Base-by-base conservation (phyloP, 495 filamentous ascomycete genomes). In the Saxophila tyrrhenica region DNA sequence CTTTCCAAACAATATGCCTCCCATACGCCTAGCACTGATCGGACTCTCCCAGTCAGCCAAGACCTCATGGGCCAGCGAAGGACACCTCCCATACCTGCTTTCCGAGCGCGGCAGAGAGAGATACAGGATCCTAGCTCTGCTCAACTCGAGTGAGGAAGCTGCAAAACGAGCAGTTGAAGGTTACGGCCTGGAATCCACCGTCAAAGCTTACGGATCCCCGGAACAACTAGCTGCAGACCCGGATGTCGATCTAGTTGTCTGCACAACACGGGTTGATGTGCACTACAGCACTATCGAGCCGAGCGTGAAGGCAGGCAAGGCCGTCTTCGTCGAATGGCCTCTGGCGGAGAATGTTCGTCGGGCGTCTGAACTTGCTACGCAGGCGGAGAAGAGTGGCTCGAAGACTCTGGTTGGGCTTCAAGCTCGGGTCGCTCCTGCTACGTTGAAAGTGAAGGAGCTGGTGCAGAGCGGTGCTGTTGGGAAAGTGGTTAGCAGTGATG, bases 261-360 rank as follows among this genome's bases (percentile, higher is more conserved):
- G 71, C 50, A 68, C 62, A 20, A 79, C 78, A 0, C 67, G 77
- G 3, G 77, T 81, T 0, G 78, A 80, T 44, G 68, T 66, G 10
- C 82, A 85, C 61, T 68, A 71, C 46, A 59, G 63, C 17, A 65
- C 73, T 10, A 65, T 73, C 35, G 61, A 68, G 16, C 75, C 77
- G 1, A 71, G 69, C 15, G 44, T 85, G 9, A 51, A 64, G 17
- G 77, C 77, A 0, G 77, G 78, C n/a, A 83, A 83, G 60, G 64
- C 70, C 29, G 75, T 77, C 13, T 83, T 68, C 51, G 69, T 77
- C 22, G 82, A 85, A 61, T 84, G 82, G 82, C 71, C 72, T 1
- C 57, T 76, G 1, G 70, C 59, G 0, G 51, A 60, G 43, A 70
- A 68, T 45, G 44, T 66, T 16, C 41, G 54, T 7, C 56, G 70